Base-by-base conservation (phyloP, 805 yeast species). In the Saccharomycopsis sp. region DNA sequence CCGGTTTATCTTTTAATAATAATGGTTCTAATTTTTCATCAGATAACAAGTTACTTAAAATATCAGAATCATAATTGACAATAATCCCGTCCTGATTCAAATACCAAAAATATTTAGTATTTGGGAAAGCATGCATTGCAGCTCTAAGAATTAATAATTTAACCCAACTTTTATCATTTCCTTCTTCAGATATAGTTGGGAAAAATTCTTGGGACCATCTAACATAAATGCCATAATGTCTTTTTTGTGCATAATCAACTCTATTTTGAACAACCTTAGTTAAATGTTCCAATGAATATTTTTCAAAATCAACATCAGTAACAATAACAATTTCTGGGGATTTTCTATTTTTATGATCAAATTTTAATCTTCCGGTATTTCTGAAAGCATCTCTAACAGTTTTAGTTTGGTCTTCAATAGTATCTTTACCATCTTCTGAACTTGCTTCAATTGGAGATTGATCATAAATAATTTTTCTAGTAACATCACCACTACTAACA, bases 51-150 rank as follows among this genome's bases (percentile, higher is more conserved):
- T 79, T 75, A 18, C 72, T 63, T 35, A 69, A 61, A 26, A 89
- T 52, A 45, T 83, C 74, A 30, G 79, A 64, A 38, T 71, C 70
- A 43, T 75, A 63, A 46, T 84, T 73, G 85, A 83, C 80, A 42
- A 89, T 76, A 39, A 86, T 60, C 0, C 89, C 76, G 52, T 79
- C 76, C 49, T 82, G 73, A 56, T 85, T 95, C 33, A 92, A 55
- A 54, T 76, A 88, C 92, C 96, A 84, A 54, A 88, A 79, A 67
- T 85, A 81, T 56, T 84, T 76, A n/a, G 96, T 82, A 36, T 78
- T 66, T 1, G 97, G 97, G 64, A 87, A 87, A 0, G 95, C 92
- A 57, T 73, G 74, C 79, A 89, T 76, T n/a, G 97, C 96, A 32
- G 88, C 92, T 46, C 94, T 70, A 55, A 85, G 57, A 31, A 78